Base-by-base conservation (phyloP, 2,329 filamentous ascomycete genomes). In the Knufia petricola region DNA sequence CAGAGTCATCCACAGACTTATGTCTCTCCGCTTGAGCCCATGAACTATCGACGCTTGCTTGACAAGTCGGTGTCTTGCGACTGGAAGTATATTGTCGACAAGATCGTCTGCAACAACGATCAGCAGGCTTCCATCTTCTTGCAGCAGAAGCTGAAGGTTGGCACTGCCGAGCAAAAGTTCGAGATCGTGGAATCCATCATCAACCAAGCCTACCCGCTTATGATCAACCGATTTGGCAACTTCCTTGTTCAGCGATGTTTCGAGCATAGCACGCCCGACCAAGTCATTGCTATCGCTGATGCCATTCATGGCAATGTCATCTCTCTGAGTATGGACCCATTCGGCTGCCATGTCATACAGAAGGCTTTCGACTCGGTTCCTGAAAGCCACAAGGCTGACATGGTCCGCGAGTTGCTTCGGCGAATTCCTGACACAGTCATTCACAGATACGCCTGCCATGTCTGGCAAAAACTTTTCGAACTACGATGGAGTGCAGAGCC, bases 401-500 rank as follows among this genome's bases (percentile, higher is more conserved):
- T 98, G 89, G 92, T 98, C n/a, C 87, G 94, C 63, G 92, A 98
- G 64, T 76, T 98, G 21, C 80, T 98, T 50, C 87, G 88, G 53
- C 84, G 88, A 48, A 98, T 98, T 55, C 92, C 90, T 0, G 90
- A 98, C 68, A 98, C 92, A 2, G 89, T 98, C 55, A 92, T 98
- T 63, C 94, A 98, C 69, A 85, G 94, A 58, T 98, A 98, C 69
- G 92, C 92, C 51, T 98, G 92, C 62, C 92, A 98, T 66, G 92
- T 98, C 54, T 98, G 92, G 92, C 92, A 98, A 72, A 98, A 98
- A 73, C 79, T 98, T 23, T 98, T 98, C 65, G 92, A 98, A 67
- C 79, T 98, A 58, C 84, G 92, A 61, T 98, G 92, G 92, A 87
- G 82, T 55, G 85, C 89, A 60, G 86, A 88, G 32, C 92, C 92